Evolutionary conservation across 2,329 filamentous ascomycete species (phyloP).

Genomic region (Trichoderma asperellum): DNA sequence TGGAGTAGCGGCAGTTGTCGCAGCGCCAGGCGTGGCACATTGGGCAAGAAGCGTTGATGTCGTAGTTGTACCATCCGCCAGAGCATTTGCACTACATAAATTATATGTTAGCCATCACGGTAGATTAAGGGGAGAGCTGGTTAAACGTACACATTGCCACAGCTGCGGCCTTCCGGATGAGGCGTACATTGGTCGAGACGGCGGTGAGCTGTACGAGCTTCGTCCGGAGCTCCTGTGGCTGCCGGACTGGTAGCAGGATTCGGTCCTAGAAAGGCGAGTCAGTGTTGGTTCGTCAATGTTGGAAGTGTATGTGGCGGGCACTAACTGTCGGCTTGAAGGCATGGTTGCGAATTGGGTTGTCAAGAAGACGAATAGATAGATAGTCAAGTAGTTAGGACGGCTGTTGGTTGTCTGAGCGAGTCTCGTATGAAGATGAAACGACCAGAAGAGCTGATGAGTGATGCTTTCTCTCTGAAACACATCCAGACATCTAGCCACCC

Average conservation of each 20-base stretch:
- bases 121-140: not conserved
- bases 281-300: not conserved
- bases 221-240: not conserved
- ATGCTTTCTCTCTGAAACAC: not conserved
- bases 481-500: not conserved
- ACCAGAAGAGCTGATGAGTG: not conserved
- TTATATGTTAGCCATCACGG: conserved; percentile 6
- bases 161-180: not conserved
- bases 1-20: conserved; percentile 32
- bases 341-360: not conserved
- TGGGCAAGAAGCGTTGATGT: conserved; percentile 31
- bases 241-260: not conserved
- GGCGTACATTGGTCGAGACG: not conserved
- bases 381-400: not conserved
- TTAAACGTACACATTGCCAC: conserved; percentile 32
- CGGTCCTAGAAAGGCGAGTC: conserved; percentile 6
- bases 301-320: not conserved
- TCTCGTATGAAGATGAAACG: not conserved
- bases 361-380: not conserved
- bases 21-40: conserved; percentile 34
- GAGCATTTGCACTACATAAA: conserved; percentile 32
- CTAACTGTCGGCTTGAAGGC: conserved; percentile 9
- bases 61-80: conserved; percentile 33
- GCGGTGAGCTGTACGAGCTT: not conserved
- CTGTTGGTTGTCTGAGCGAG: not conserved